Evolutionary conservation across 108 stramenopile genomes (phyloP), one percentile per base, ranked within the genome.

Genomic region (Pseudonitzschia delicatissima): DNA sequence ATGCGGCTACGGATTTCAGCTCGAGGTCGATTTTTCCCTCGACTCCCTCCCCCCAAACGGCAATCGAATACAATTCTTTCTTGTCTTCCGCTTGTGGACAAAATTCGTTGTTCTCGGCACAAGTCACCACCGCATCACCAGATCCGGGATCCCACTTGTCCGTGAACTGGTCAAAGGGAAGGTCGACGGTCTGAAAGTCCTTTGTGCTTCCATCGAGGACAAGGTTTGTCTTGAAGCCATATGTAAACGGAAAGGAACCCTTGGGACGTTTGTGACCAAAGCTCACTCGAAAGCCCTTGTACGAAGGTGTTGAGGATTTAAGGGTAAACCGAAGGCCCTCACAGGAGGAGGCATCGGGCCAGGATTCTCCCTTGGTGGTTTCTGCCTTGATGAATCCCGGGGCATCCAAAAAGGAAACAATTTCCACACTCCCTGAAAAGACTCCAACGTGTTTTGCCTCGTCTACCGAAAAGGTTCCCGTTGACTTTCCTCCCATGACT

Each of bases 31-130:
- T 69, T 12, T 67, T 34, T 33, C 81, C 81, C 15, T 66, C 72
- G 9, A 77, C 69, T 1, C 81, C 81, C 64, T 82, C 80, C n/a
- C 72, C 81, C 81, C 81, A 82, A 44, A 82, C 50, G 13, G 76
- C 39, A 31, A 82, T 73, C 8, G 67, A 69, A 25, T 67, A 57
- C 53, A 82, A 48, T 40, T 77, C 65, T 40, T 64, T 40, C 37
- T 77, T 42, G 4, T 68, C 34, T n/a, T 58, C 18, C 1, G 57
- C 62, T 37, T 57, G 37, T 3, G 81, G 81, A 37, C 81, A 82
- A 34, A 67, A 77, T 13, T 47, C 18, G 4, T 45, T 18, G 45
- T 82, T 52, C 12, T 82, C 76, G 7, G 61, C 26, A 57, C 81
- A 82, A 4, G 72, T 61, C 12, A 51, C 59, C 18, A 74, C 66